Evolutionary conservation across 2,329 filamentous ascomycete species (phyloP), one percentile per base, ranked within the genome.

Genomic region (Hortaea sp.): DNA sequence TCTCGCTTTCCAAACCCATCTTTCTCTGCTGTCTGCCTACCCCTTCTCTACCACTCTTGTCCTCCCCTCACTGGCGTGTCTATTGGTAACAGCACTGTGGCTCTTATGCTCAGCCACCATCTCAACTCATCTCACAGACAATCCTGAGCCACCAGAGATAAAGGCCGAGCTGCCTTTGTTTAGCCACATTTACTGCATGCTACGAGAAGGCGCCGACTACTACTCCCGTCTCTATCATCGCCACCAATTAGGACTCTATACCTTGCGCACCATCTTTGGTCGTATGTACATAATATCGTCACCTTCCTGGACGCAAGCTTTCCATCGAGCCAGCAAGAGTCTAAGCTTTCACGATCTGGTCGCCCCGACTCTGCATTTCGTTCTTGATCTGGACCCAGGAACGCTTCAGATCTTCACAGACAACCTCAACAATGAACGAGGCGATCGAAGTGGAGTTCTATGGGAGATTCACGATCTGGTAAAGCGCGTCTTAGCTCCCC

Each of bases 261-360:
- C 32, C n/a, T 12, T 35, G 9, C 32, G 9, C 32, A 35, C n/a
- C 32, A 9, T 35, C 32, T 12, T 9, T 12, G 9, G n/a, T 2
- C 32, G 32, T 12, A 35, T 35, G 32, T 35, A 35, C 32, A 53
- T 68, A n/a, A 20, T 20, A 20, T 20, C 20, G 64, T 74, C 20
- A 68, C 61, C 39, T 63, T 65, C 5, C 67, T 72, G 1, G 43
- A 55, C 1, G 53, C 75, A 4, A 59, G 69, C 11, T 61, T 65
- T 27, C 63, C 5, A 63, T 68, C 9, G 63, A 71, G 31, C 66
- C 69, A 20, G 61, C 60, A 13, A 68, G 35, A 61, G 63, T 20
- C 56, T 74, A 20, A 65, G 63, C 0, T 73, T 74, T 62, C 9
- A 35, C 32, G 32, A 10, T 9, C 32, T 75, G 30, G 60, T 66